Evolutionary conservation across 805 yeast genomes (phyloP).

Genomic region (Yamadazyma ubonensis): DNA sequence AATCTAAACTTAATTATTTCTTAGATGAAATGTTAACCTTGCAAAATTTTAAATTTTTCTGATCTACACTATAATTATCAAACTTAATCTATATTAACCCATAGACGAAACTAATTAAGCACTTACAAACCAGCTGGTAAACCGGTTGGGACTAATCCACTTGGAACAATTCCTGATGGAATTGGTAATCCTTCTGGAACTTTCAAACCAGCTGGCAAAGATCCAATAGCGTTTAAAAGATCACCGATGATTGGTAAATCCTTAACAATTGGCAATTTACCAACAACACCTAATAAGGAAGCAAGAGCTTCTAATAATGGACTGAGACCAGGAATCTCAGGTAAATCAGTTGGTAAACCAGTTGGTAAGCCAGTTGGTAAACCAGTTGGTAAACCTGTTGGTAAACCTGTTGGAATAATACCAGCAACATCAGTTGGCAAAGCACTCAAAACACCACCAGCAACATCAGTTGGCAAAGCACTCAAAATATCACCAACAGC

Average conservation of each 20-base stretch:
- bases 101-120: neutral
- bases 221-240: constrained; percentile 9
- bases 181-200: constrained; percentile 9
- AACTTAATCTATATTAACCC: neutral
- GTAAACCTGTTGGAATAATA: too few species aligned
- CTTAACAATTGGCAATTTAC: constrained; percentile 14
- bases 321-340: constrained; percentile 4
- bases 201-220: constrained; percentile 11
- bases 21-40: too few species aligned
- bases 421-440: constrained; percentile 9
- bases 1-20: too few species aligned
- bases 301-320: constrained; percentile 11
- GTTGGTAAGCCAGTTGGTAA: constrained; percentile 9
- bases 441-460: constrained; percentile 6
- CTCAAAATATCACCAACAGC: constrained; percentile 7
- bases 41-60: too few species aligned
- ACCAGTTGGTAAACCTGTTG: constrained; percentile 12
- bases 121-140: constrained; percentile 6
- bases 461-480: constrained; percentile 6
- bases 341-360: constrained; percentile 4
- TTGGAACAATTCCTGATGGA: constrained; percentile 7
- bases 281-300: constrained; percentile 7
- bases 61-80: too few species aligned
- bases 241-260: constrained; percentile 13
- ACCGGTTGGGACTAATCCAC: constrained; percentile 4